Percentiles rank a stretch among this genome's conserved stretches.
phyloP scores from a whole-genome alignment of 495 filamentous ascomycete genomes.

The Penicillium arizonense region DNA sequence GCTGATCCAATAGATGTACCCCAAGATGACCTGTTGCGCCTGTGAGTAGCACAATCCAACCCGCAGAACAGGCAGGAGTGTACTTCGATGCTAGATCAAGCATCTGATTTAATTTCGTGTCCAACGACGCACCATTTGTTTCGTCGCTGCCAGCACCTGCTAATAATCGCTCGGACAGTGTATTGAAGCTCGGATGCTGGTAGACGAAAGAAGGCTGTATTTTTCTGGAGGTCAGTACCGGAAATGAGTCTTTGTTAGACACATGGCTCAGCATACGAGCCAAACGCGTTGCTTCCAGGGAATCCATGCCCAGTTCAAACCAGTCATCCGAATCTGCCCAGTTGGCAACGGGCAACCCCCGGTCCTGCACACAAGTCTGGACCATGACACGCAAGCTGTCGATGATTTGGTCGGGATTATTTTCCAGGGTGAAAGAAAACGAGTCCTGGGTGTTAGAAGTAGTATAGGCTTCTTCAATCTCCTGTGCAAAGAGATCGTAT shows the following conservation, averaged over 20 bases:
- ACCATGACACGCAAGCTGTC: too few relatives aligned
- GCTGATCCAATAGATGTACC: background rate
- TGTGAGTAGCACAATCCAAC: background rate
- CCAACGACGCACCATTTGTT: too few relatives aligned
- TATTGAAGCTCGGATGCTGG: too few relatives aligned
- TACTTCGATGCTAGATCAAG: too few relatives aligned
- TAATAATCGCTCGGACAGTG: too few relatives aligned
- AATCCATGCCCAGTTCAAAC: background rate
- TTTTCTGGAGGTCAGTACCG: too few relatives aligned
- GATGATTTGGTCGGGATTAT: background rate
- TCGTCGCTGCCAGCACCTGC: too few relatives aligned
- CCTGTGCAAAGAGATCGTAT: background rate
- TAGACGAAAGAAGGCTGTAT: too few relatives aligned
- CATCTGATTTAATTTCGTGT: too few relatives aligned
- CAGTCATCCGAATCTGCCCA: background rate
- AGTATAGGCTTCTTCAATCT: background rate
- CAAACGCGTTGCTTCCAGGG: background rate
- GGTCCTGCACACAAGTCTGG: too few relatives aligned
- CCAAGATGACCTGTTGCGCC: background rate
- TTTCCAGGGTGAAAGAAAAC: background rate
- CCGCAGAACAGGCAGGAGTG: too few relatives aligned
- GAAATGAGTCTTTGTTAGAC: too few relatives aligned
- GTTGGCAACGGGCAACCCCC: background rate
- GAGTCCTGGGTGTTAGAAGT: background rate
- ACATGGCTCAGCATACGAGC: background rate